Evolutionary conservation across 192 early-diverging fungal genomes (phyloP).

Genomic region (Entomortierella lignicola): DNA sequence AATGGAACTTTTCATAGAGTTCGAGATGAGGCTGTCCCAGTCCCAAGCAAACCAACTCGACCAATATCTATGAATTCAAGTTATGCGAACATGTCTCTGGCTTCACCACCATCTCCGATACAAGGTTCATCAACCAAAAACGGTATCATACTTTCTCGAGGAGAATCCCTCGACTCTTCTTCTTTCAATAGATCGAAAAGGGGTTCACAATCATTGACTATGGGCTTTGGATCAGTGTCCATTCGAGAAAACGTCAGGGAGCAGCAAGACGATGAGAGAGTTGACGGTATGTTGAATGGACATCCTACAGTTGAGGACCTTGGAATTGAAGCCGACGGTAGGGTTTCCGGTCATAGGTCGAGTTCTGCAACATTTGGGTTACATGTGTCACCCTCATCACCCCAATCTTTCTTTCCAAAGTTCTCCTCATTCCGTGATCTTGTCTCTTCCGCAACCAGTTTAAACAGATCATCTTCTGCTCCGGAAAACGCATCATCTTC

Average conservation of each 20-base stretch:
- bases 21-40: conserved; percentile 19
- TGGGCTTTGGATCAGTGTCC: background rate
- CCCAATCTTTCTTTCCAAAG: background rate
- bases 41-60: background rate
- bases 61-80: background rate
- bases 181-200: conserved; percentile 14
- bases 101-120: conserved; percentile 10
- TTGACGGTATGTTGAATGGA: conserved; percentile 6
- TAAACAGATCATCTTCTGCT: conserved; percentile 4
- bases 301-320: background rate
- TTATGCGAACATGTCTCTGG: conserved; percentile 20
- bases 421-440: conserved; percentile 16
- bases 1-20: conserved; percentile 6
- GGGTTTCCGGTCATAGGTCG: conserved; percentile 1
- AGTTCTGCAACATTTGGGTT: conserved; percentile 22
- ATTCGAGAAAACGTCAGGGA: background rate
- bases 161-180: conserved; percentile 8
- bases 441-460: conserved; percentile 9
- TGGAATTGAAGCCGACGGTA: background rate
- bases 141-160: background rate
- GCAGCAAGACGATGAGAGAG: background rate
- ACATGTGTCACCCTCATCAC: background rate
- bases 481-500: background rate
- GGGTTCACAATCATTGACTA: conserved; percentile 1
- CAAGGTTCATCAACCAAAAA: background rate